These are phyloP conservation scores for Lipomyces sp. DNA, from an alignment of 805 yeast species.

Conservation along the genomic window DNA sequence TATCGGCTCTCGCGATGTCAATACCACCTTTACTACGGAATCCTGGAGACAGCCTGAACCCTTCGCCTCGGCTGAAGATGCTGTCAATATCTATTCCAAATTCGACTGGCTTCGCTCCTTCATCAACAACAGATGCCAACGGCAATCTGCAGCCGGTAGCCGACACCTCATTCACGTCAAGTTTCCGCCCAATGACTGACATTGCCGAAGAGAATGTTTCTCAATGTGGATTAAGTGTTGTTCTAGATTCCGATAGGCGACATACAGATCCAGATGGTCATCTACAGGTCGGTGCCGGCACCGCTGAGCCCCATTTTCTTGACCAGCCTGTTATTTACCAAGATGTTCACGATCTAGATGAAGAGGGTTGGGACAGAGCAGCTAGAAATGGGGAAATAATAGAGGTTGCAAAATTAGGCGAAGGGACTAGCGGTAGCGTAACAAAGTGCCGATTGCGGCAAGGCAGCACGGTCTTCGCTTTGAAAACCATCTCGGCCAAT, in stretches of 20 bases:
- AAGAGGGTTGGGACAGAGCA: conserved; percentile 74
- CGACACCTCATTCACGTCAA: background rate
- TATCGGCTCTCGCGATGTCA: conserved; percentile 17
- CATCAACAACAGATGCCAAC: conserved; percentile 5
- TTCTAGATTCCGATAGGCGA: background rate
- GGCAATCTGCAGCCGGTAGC: conserved; percentile 9
- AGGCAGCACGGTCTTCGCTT: conserved; percentile 75
- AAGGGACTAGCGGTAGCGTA: conserved; percentile 94
- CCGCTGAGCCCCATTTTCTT: background rate
- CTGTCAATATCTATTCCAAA: conserved; percentile 31
- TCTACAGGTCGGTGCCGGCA: background rate
- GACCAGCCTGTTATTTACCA: background rate
- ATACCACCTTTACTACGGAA: conserved; percentile 30
- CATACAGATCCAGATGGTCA: background rate
- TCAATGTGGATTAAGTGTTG: background rate
- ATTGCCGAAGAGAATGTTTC: background rate
- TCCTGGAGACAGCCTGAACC: conserved; percentile 15
- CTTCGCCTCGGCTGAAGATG: conserved; percentile 30
- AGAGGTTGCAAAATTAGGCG: conserved; percentile 78
- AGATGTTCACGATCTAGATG: conserved; percentile 63
- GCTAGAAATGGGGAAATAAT: conserved; percentile 60
- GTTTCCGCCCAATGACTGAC: background rate
- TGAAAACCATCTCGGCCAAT: conserved; percentile 73
- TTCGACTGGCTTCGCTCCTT: conserved; percentile 17
- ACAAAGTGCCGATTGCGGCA: conserved; percentile 69